Base-by-base conservation (phyloP, 257 asterid genomes). In the Phtheirospermum japonicum region DNA sequence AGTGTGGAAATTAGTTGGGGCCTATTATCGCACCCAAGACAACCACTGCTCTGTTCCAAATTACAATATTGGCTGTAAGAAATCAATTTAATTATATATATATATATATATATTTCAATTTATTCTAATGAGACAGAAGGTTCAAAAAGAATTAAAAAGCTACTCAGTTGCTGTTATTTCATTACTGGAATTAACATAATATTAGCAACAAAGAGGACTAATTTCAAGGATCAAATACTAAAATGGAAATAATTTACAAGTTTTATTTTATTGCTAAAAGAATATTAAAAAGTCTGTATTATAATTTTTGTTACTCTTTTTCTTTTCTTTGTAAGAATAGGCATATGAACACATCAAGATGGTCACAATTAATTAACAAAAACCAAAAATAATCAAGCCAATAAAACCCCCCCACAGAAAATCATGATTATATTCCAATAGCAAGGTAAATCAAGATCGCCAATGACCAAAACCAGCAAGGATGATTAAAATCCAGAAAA, bases 11-110 rank as follows among this genome's bases (percentile, higher is more conserved):
- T 80, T 70, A 82, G 69, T 70, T 80, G 65, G 66, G 82, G 65
- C 82, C 75, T 70, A 68, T 39, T 45, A 83, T 66, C 63, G 75
- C 81, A 78, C 76, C 96, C 96, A 82, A 91, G 70, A 91, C 95
- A 91, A 66, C 93, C 82, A 82, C 93, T 92, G 97, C 82, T 75
- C 97, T 92, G 96, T 83, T 82, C 77, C 83, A 72, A 78, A 80
- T 40, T 78, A 61, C 67, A 72, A 56, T 49, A 48, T 64, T 31
- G 64, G 71, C 75, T 70, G 79, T 77, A 77, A 80, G 83, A 71
- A 68, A 73, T 71, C 79, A 52, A 66, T 63, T 65, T 53, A 61
- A 30, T 28, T 46, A 39, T 36, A 52, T 23, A 12, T 43, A 18
- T n/a, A 59, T 12, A 26, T 20, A 33, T 18, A 16, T 20, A 20